phyloP scores from a whole-genome alignment of 2,329 filamentous ascomycete species.

The Chaetomium strumarium region DNA sequence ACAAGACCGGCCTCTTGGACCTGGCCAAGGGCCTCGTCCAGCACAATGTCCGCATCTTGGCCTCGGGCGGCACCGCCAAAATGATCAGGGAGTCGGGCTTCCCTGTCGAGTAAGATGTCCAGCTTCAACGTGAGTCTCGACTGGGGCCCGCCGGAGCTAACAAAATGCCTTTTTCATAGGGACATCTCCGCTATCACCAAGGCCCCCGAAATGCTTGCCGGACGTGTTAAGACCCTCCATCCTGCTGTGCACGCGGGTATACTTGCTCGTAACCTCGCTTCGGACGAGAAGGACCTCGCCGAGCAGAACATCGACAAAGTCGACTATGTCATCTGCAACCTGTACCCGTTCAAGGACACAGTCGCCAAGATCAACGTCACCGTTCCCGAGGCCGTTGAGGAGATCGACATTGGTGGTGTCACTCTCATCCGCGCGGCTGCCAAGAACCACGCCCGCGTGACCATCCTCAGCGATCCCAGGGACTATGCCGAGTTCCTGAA shows the following conservation, averaged over 20 bases:
- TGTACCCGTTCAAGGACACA: constrained; percentile 99
- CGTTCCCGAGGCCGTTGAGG: constrained; percentile 92
- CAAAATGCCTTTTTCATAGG: constrained; percentile 40
- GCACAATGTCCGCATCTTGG: constrained; percentile 86
- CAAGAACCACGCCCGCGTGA: constrained; percentile 95
- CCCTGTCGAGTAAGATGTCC: constrained; percentile 70
- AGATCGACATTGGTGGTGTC: constrained; percentile 97
- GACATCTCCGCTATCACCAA: constrained; percentile 97
- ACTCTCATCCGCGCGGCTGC: constrained; percentile 93
- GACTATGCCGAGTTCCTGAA: constrained; percentile 93
- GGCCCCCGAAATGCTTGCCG: constrained; percentile 93
- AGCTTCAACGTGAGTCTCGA: background rate
- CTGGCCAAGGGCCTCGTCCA: constrained; percentile 84
- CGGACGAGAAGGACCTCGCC: constrained; percentile 93
- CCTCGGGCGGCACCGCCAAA: constrained; percentile 89
- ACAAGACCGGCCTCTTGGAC: constrained; percentile 94
- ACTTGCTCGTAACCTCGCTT: constrained; percentile 86
- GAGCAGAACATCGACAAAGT: constrained; percentile 94
- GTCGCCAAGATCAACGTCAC: constrained; percentile 96
- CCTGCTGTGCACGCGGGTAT: constrained; percentile 88
- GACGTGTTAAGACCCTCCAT: constrained; percentile 84
- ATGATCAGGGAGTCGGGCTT: constrained; percentile 97
- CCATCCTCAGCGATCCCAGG: constrained; percentile 86
- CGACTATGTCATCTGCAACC: constrained; percentile 94
- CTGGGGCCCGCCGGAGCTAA: background rate